Evolutionary conservation across 768 basidiomycete species (phyloP).

Genomic region (Sporobolomyces pararoseus): DNA sequence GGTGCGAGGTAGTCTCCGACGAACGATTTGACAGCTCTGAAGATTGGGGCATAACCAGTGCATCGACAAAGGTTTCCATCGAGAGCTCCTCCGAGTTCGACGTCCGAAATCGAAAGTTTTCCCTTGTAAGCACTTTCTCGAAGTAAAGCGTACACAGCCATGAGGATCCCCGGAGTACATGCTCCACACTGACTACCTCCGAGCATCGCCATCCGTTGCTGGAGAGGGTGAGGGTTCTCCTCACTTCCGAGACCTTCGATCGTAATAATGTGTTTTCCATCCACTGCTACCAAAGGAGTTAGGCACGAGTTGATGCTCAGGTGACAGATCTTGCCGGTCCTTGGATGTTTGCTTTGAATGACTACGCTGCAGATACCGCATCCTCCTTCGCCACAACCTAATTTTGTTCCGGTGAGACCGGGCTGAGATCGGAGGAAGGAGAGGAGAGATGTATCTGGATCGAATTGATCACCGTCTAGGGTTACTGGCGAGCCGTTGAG

Average conservation of each 20-base stretch:
- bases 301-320: constrained; percentile 45
- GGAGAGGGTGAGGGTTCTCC: constrained; percentile 44
- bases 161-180: constrained; percentile 45
- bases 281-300: constrained; percentile 42
- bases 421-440: constrained; percentile 44
- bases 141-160: constrained; percentile 42
- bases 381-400: constrained; percentile 44
- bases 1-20: constrained; percentile 36
- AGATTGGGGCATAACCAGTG: constrained; percentile 45
- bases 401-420: constrained; percentile 44
- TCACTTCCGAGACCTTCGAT: constrained; percentile 43
- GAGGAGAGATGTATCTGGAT: constrained; percentile 43
- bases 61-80: constrained; percentile 46
- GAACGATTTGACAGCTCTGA: constrained; percentile 44
- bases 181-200: constrained; percentile 36
- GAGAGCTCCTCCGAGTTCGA: constrained; percentile 42
- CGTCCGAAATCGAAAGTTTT: constrained; percentile 21
- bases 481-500: constrained; percentile 38
- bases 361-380: constrained; percentile 17
- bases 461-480: constrained; percentile 37
- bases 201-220: constrained; percentile 39
- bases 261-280: constrained; percentile 45
- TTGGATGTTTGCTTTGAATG: constrained; percentile 20
- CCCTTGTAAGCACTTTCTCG: constrained; percentile 27
- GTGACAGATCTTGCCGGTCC: constrained; percentile 21